Percentiles rank a stretch among this genome's conserved stretches.
These are phyloP conservation scores for Sisymbrium altissimum DNA, from an alignment of 345 rosid genomes.

Conservation along the genomic window DNA sequence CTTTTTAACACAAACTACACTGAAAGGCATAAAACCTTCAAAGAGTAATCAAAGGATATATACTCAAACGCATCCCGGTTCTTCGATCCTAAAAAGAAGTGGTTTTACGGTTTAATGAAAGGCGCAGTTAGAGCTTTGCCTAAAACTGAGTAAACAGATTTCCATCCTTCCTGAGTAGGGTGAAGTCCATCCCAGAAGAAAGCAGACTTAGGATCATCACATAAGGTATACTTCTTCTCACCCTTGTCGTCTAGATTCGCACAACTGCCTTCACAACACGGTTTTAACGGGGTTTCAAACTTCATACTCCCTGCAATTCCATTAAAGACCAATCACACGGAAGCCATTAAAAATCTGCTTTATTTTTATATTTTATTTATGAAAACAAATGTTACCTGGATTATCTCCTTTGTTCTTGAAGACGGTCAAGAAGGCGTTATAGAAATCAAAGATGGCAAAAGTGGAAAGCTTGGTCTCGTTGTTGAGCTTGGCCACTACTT, in stretches of 20 bases:
- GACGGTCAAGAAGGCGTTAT: slow-evolving; percentile 45
- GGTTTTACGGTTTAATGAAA: not conserved
- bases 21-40: not conserved
- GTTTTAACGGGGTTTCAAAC: slow-evolving; percentile 43
- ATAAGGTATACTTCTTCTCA: slow-evolving; percentile 33
- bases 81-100: not conserved
- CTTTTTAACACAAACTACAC: not conserved
- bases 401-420: slow-evolving; percentile 36
- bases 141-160: slow-evolving; percentile 34
- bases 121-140: slow-evolving; percentile 6
- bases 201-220: slow-evolving; percentile 35
- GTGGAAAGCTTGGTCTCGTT: slow-evolving; percentile 25
- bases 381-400: slow-evolving; percentile 12
- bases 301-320: slow-evolving; percentile 24
- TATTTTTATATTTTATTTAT: not conserved
- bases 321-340: not conserved
- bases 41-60: not conserved
- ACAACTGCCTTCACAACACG: slow-evolving; percentile 52
- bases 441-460: slow-evolving; percentile 46
- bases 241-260: slow-evolving; percentile 35
- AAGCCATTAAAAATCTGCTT: not conserved
- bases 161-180: slow-evolving; percentile 55
- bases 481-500: slow-evolving; percentile 47
- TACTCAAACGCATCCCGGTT: not conserved
- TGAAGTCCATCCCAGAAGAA: slow-evolving; percentile 56